Base-by-base conservation (phyloP, 129 eudicot species). In the Flaveria linearis region DNA sequence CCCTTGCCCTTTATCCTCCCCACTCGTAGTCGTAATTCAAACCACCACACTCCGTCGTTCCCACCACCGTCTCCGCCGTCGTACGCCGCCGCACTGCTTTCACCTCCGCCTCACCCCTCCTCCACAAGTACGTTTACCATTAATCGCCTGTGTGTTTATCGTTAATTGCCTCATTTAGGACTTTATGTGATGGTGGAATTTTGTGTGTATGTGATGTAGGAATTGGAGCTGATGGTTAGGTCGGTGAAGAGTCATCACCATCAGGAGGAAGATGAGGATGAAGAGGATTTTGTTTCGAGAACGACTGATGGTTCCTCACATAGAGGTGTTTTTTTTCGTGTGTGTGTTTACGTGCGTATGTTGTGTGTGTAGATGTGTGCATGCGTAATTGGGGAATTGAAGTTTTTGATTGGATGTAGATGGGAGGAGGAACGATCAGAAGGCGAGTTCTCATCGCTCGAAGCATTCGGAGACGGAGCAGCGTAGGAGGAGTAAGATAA, bases 401-500 rank as follows among this genome's bases (percentile, higher is more conserved):
- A 47, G 46, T 68, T 72, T 79, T 42, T 18, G 13, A 56, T 77
- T 57, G 81, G 69, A 74, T 74, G 84, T 50, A 72, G 91, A 85
- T 12, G 86, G 84, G 17, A 79, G 69, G 71, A 81, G 87, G 14
- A 82, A 68, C 17, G 89, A 78, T 81, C 81, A 79, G 85, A 93
- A 88, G 82, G 78, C 68, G 49, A 84, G 58, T 30, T 75, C 83
- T 66, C 74, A 57, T 71, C 81, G 98, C 61, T 90, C 97, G 2
- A 93, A 93, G 84, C 98, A 93, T 83, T 93, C 98, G 2, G 98
- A 90, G 86, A 90, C 97, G 23, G 97, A 93, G 88, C 98, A 93
- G 82, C 89, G 97, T 0, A 78, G 98, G 18, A 77, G 98, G 77
- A 85, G 98, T 84, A 93, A 93, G 58, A 93, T 93, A 26, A 93